phyloP scores from a whole-genome alignment of 2,329 filamentous ascomycete genomes.

The Aplosporella prunicola region DNA sequence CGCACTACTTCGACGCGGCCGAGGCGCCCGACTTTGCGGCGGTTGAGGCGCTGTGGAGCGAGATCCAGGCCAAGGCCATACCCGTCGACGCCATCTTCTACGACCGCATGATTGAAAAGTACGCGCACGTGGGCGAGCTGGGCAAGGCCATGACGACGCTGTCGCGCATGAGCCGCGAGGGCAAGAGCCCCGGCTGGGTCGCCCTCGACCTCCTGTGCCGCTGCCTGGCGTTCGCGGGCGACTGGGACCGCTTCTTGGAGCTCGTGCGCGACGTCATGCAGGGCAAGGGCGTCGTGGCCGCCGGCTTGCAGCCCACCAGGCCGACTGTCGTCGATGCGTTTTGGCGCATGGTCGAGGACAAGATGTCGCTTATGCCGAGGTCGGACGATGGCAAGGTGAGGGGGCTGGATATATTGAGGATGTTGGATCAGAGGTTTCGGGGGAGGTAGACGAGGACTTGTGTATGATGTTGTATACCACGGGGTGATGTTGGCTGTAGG shows the following conservation, averaged over 20 bases:
- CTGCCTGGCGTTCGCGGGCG: constrained; percentile 28
- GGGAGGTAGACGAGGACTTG: too few relatives aligned
- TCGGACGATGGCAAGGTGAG: background rate
- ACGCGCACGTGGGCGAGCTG: constrained; percentile 46
- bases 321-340: constrained; percentile 4
- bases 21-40: constrained; percentile 48
- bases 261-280: constrained; percentile 2
- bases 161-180: constrained; percentile 27
- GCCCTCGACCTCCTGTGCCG: constrained; percentile 30
- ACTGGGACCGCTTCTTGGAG: constrained; percentile 15
- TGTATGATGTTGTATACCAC: too few relatives aligned
- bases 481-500: too few relatives aligned
- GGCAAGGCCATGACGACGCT: constrained; percentile 36
- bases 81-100: constrained; percentile 52
- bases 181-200: constrained; percentile 34
- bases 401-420: too few relatives aligned
- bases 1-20: constrained; percentile 55
- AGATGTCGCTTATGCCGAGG: background rate
- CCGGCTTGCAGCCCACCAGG: background rate
- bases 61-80: constrained; percentile 28
- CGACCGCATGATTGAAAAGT: constrained; percentile 61
- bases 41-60: constrained; percentile 49
- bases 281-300: constrained; percentile 1
- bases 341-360: constrained; percentile 2
- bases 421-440: too few relatives aligned